phyloP scores from a whole-genome alignment of 2,329 filamentous ascomycete species.

The Stagonosporopsis rhizophila region DNA sequence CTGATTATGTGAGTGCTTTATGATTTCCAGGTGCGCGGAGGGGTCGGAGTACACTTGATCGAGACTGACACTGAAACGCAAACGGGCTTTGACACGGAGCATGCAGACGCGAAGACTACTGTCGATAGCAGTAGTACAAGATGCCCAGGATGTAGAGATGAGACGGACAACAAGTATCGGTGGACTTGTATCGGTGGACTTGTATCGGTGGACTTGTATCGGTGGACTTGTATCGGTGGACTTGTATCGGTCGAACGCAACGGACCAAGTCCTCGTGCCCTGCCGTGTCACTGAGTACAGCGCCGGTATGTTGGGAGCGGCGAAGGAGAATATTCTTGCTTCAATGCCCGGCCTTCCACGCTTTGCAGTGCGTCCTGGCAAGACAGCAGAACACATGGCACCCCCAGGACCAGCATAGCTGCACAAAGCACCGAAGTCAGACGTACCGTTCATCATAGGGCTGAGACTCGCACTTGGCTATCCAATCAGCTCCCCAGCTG shows the following conservation, averaged over 20 bases:
- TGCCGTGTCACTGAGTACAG: background rate
- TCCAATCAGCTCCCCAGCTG: slow-evolving; percentile 1
- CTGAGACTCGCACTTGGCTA: slow-evolving; percentile 12
- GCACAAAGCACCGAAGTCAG: slow-evolving; percentile 11
- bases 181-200: background rate
- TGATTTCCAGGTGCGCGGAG: background rate
- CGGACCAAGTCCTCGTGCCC: background rate
- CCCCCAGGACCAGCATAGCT: background rate
- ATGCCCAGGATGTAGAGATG: background rate
- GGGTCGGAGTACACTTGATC: background rate
- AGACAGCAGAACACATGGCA: slow-evolving; percentile 12
- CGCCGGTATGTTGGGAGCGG: background rate
- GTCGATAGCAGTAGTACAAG: background rate
- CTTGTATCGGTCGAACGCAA: background rate
- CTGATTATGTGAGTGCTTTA: background rate
- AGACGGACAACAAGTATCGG: background rate
- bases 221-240: background rate
- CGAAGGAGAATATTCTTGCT: background rate
- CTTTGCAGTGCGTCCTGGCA: background rate
- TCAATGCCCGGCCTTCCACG: background rate
- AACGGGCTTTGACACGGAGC: background rate
- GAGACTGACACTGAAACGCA: background rate
- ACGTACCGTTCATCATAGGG: slow-evolving; percentile 14
- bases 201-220: background rate
- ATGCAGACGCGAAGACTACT: background rate